Base-by-base conservation (phyloP, 352 stramenopile genomes). In the Plasmopara muralis region DNA sequence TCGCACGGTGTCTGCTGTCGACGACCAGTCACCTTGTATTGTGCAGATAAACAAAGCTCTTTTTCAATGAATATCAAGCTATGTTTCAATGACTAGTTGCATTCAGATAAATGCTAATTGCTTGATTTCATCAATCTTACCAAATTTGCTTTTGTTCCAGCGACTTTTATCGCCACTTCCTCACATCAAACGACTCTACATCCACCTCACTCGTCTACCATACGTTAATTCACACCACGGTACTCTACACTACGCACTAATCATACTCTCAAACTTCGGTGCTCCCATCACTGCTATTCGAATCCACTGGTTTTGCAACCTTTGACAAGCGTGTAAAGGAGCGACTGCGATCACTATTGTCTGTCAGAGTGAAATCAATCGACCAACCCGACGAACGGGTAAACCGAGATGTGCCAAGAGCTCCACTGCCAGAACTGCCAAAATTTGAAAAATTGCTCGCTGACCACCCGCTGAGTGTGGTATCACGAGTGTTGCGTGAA, bases 401-500 rank as follows among this genome's bases (percentile, higher is more conserved):
- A 45, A 56, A 51, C 2, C 58, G 50, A 30, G 53, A 45, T 25
- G 46, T 39, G 5, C 47, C 59, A 5, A 54, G 62, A 1, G 43
- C 43, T 4, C 54, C 44, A 8, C 51, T 68, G 1, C 38, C 58
- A 47, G 56, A 62, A 47, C 64, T 76, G 0, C 57, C 50, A 25
- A 61, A 71, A 33, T 73, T 74, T 1, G 77, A 88, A 6, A 68
- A 47, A 10, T 77, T 60, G 0, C 70, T 59, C 28, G 45, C 55
- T 8, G 74, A 86, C 52, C 80, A 70, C 29, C 57, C 69, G 59
- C 76, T 89, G n/a, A 89, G 61, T 5, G 57, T 70, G 31, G 79
- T 88, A 45, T 90, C 79, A 8, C 79, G 79, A 13, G 79, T 90
- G 57, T 77, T 77, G 13, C 79, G 79, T 34, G 70, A 79, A 9